Conservation (phyloP, 257 asterid species). For the Rauvolfia tetraphylla region DNA sequence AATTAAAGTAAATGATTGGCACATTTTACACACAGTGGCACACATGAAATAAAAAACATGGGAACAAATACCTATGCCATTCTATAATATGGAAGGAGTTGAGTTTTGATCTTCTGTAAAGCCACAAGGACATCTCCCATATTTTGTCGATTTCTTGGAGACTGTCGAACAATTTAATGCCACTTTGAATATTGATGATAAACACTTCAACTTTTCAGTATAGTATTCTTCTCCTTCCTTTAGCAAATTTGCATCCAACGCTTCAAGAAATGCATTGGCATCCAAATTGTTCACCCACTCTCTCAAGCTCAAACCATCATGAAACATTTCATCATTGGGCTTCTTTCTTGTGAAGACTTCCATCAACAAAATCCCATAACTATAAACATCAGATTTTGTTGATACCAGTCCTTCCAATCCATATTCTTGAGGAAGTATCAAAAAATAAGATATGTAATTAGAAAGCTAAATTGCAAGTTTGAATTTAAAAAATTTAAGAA, state of each 20-base stretch:
- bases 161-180: conserved; percentile 14
- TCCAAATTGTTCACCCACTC: conserved; percentile 10
- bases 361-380: too few relatives aligned
- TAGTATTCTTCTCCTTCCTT: neutral
- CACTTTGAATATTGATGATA: neutral
- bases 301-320: too few relatives aligned
- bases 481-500: neutral
- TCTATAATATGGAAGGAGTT: conserved; percentile 18
- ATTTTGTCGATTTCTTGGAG: neutral
- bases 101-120: conserved; percentile 17
- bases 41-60: too few relatives aligned
- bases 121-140: conserved; percentile 16
- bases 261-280: conserved; percentile 6
- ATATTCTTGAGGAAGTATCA: too few relatives aligned
- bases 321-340: too few relatives aligned
- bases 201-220: neutral
- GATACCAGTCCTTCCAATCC: too few relatives aligned
- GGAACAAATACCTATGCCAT: neutral
- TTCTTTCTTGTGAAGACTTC: too few relatives aligned
- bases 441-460: neutral
- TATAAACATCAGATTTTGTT: too few relatives aligned
- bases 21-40: too few relatives aligned
- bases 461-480: too few relatives aligned
- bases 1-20: too few relatives aligned
- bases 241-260: conserved; percentile 11